Base-by-base conservation (phyloP, 2,329 filamentous ascomycete genomes). In the Elsinoe necatrix region DNA sequence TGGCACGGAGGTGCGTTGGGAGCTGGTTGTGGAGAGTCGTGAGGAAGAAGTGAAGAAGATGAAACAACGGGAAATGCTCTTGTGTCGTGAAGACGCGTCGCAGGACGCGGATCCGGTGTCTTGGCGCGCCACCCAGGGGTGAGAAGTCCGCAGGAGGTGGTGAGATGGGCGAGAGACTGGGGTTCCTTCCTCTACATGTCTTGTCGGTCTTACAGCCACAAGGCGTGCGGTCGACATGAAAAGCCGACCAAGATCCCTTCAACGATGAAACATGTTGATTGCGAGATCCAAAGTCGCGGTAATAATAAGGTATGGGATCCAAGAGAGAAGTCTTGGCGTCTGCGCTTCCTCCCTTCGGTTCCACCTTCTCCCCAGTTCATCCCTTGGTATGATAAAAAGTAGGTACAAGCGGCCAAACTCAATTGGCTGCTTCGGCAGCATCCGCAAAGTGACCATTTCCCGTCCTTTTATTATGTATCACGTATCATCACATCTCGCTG, bases 11-110 rank as follows among this genome's bases (percentile, higher is more conserved):
- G 23, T 37, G 18, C 23, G 43, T 29, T 31, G 43, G 31, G 27
- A 16, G 23, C 23, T 5, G 45, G 14, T 50, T 50, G 45, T 50
- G 45, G 45, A 27, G 27, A 18, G 23, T 50, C 23, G 31, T 9
- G 12, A 21, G 45, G 25, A 51, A 35, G 47, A 21, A 16, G 25
- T 16, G 27, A 20, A 51, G 29, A 51, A 51, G 47, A 51, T 51
- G 47, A 51, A 51, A 51, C 47, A 51, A 29, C 27, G 27, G 27
- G 27, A 29, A 9, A 29, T 4, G 4, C 9, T 29, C 27, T 29
- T 29, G 27, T 29, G 27, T 29, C 27, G 27, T 29, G 27, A 29
- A 29, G 48, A 52, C 48, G 48, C 48, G 48, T 52, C 48, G 48
- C 48, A 52, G 48, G 48, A 39, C 20, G 25, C n/a, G 18, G 34